Evolutionary conservation across 768 basidiomycete genomes (phyloP).

Genomic region (Russula ochroleuca): DNA sequence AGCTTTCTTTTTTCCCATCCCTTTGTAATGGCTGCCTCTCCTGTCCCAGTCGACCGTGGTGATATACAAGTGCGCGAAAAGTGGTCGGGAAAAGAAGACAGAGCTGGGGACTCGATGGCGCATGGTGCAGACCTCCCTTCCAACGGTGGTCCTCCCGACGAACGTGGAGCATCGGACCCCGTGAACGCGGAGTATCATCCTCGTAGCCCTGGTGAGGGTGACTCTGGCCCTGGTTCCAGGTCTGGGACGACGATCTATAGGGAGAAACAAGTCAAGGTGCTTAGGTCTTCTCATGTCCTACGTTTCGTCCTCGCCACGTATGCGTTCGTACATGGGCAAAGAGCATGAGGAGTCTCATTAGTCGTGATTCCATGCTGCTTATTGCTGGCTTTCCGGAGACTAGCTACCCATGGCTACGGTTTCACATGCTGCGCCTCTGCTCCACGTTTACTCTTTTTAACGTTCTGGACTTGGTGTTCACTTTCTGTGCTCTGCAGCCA

Average conservation of each 20-base stretch:
- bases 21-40: conserved; percentile 30
- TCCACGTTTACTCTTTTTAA: conserved; percentile 37
- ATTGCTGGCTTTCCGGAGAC: conserved; percentile 28
- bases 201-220: conserved; percentile 26
- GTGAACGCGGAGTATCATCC: conserved; percentile 25
- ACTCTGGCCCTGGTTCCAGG: conserved; percentile 22
- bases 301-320: conserved; percentile 28
- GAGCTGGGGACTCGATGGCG: conserved; percentile 26
- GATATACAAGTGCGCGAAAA: conserved; percentile 27
- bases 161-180: conserved; percentile 24
- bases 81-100: conserved; percentile 28
- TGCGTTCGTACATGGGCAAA: conserved; percentile 30
- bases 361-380: conserved; percentile 30
- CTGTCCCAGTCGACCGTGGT: conserved; percentile 25
- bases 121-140: conserved; percentile 27
- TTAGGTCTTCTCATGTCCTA: conserved; percentile 57
- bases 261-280: conserved; percentile 85
- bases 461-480: conserved; percentile 55
- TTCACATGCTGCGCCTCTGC: conserved; percentile 45
- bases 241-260: conserved; percentile 35
- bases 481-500: conserved; percentile 68
- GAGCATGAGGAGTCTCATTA: conserved; percentile 23
- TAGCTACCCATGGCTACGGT: conserved; percentile 35
- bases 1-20: conserved; percentile 16
- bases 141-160: conserved; percentile 28